Evolutionary conservation across 768 basidiomycete genomes (phyloP), one percentile per base, ranked within the genome.

Genomic region (Amanita molliuscula): DNA sequence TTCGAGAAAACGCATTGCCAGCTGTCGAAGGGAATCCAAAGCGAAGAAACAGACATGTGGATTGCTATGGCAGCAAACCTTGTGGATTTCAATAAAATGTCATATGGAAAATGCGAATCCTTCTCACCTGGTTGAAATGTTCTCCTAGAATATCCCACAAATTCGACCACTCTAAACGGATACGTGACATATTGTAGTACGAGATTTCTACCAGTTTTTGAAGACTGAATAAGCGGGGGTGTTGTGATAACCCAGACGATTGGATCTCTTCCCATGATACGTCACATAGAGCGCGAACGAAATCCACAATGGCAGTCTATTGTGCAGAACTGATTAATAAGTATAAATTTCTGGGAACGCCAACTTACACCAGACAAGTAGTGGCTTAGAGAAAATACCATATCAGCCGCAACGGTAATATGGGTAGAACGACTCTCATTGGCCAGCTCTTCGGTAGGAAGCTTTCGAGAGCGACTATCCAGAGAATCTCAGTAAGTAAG

Each of bases 201-300:
- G 94, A 96, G 49, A 99, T 98, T 62, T 99, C 96, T 35, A 98
- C 95, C 31, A 99, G 74, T 67, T 98, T 99, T 66, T 97, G 94
- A 50, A 99, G 68, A 65, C 94, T 95, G 75, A 98, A 99, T 50
- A 97, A 72, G 21, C 96, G 82, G 1, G 96, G 95, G 62, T 92
- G 87, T 54, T 94, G 85, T 3, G 95, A 95, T 25, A 92, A 68
- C 15, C 93, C 93, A 0, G 96, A 98, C 0, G 93, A 94, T 64
- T 96, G 92, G 33, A 99, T 99, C 67, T 99, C 96, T 64, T 98
- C 92, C 95, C 95, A 97, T 34, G 96, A 99, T 33, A 99, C 88
- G 58, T 95, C 91, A 61, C 91, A 90, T 4, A 99, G 72, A 2
- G 96, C 93, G 65, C 84, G 87, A 3, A 98, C 96, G 56, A 99